These are phyloP conservation scores for Calonectria multiphialidica DNA, from an alignment of 2,329 filamentous ascomycete genomes.

Conservation along the genomic window DNA sequence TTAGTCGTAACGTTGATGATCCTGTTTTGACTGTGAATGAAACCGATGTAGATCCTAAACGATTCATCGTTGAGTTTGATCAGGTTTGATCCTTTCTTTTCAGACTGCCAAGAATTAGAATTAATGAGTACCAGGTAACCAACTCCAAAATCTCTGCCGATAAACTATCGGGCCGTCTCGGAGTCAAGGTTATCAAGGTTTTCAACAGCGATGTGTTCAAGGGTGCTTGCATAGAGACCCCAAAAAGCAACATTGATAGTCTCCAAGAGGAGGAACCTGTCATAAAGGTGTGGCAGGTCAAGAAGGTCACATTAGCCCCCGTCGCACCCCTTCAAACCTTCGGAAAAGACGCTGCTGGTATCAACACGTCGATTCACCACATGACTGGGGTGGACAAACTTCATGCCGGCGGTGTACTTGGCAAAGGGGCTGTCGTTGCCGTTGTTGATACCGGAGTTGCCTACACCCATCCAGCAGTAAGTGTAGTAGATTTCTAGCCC, in stretches of 20 bases:
- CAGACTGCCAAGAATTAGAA: background rate
- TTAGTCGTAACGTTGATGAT: background rate
- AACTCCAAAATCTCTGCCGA: background rate
- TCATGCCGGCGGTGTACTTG: background rate
- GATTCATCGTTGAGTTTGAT: background rate
- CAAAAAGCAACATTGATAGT: background rate
- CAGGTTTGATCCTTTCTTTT: background rate
- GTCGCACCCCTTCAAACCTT: background rate
- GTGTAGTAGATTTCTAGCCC: background rate
- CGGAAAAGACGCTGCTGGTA: conserved; percentile 3
- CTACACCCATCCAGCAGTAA: background rate
- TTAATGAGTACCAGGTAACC: background rate
- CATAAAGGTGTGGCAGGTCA: background rate
- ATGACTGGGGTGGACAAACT: conserved; percentile 13
- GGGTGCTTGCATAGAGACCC: background rate
- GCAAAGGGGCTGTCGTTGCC: background rate
- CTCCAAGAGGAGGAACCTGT: background rate
- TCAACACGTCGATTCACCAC: conserved; percentile 11
- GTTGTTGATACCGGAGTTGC: background rate
- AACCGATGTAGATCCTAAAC: background rate
- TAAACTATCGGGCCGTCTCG: background rate
- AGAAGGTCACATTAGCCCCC: background rate
- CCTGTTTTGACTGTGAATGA: background rate
- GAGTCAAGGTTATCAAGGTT: background rate
- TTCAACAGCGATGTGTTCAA: background rate